Evolutionary conservation across 257 asterid genomes (phyloP).

Genomic region (Capsicum pubescens): DNA sequence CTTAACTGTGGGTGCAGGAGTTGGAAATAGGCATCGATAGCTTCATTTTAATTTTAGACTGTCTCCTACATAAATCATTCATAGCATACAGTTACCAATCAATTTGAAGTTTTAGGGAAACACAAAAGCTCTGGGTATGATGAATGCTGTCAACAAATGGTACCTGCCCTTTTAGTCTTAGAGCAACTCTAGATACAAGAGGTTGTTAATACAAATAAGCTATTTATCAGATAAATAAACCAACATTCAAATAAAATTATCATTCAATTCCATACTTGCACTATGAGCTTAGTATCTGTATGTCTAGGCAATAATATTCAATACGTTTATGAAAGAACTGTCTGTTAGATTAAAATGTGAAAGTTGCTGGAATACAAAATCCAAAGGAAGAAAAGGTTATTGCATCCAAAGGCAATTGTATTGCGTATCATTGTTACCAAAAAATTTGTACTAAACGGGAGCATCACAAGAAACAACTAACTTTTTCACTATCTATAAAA

Average conservation of each 20-base stretch:
- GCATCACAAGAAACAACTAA: constrained; percentile 32
- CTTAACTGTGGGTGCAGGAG: constrained; percentile 92
- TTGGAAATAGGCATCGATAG: constrained; percentile 93
- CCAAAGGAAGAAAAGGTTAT: not conserved
- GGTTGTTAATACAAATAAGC: constrained; percentile 57
- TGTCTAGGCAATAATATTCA: not conserved
- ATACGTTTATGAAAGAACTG: not conserved
- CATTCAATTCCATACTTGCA: not conserved
- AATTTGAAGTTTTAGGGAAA: constrained; percentile 7
- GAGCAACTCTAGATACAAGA: constrained; percentile 95
- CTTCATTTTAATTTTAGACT: constrained; percentile 83
- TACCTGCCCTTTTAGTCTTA: constrained; percentile 98
- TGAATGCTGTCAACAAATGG: constrained; percentile 15
- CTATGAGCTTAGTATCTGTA: not conserved
- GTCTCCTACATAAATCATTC: constrained; percentile 64
- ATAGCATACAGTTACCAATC: constrained; percentile 10
- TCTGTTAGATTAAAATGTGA: not conserved
- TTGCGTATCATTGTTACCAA: not conserved
- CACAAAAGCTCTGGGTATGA: not conserved
- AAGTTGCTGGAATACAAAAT: not conserved
- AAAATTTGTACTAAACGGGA: not conserved
- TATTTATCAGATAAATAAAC: constrained; percentile 36
- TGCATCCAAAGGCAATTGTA: not conserved
- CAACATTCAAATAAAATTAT: constrained; percentile 12
- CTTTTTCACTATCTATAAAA: constrained; percentile 58